Evolutionary conservation across 75 land plant genomes (phyloP).

Genomic region (Cunninghamia lanceolata): DNA sequence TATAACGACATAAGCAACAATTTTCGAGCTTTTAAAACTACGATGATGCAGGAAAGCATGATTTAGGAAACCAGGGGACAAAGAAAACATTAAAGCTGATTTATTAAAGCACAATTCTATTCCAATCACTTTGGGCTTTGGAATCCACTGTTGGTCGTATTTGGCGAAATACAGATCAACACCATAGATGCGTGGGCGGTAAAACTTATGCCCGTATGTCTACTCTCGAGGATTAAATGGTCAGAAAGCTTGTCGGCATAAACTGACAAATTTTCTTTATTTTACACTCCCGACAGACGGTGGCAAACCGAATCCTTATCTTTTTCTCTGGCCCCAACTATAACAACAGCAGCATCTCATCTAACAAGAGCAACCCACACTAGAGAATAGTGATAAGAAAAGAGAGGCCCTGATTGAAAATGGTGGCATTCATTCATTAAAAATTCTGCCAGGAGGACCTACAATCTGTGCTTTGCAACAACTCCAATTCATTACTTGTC

Average conservation of each 20-base stretch:
- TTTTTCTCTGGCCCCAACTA: neutral
- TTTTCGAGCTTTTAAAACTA: no score
- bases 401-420: neutral
- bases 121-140: no score
- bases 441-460: neutral
- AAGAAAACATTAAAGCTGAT: no score
- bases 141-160: no score
- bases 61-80: no score
- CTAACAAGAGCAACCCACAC: neutral
- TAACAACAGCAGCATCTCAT: no score
- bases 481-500: neutral
- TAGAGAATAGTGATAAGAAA: neutral
- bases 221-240: neutral
- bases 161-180: no score
- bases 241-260: neutral
- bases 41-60: no score
- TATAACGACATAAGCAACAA: no score
- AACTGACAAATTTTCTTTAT: neutral
- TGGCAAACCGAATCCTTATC: neutral
- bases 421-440: neutral
- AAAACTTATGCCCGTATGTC: neutral
- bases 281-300: neutral
- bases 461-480: neutral
- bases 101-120: no score
- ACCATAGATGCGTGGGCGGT: neutral